Conservation (phyloP, 1,284 basidiomycete species). For the Vanrija sp. region DNA sequence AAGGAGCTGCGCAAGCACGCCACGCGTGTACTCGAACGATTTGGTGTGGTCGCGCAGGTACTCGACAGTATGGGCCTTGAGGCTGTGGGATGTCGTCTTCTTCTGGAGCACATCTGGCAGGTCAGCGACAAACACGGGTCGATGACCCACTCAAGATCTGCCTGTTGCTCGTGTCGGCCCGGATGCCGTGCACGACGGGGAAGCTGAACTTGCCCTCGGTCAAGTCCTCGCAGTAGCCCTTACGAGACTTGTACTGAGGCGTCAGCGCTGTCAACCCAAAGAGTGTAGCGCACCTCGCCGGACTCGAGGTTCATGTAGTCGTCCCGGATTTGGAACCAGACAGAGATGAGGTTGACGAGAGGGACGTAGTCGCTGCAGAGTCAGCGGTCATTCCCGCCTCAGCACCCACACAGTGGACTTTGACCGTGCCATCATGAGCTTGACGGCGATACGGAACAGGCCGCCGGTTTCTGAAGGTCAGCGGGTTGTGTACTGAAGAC, state of each 20-base stretch:
- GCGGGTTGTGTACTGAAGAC: no score
- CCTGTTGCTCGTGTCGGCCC: slow-evolving; percentile 66
- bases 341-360: slow-evolving; percentile 87
- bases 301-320: slow-evolving; percentile 96
- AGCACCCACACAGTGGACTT: slow-evolving; percentile 59
- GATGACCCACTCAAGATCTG: slow-evolving; percentile 70
- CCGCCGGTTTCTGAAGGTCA: slow-evolving; percentile 79
- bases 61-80: slow-evolving; percentile 73
- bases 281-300: slow-evolving; percentile 62
- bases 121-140: not conserved
- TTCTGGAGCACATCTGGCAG: slow-evolving; percentile 83
- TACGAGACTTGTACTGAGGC: slow-evolving; percentile 75
- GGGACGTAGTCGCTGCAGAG: slow-evolving; percentile 75
- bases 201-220: slow-evolving; percentile 97
- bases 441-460: slow-evolving; percentile 85
- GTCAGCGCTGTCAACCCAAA: not conserved
- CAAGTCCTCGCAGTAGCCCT: slow-evolving; percentile 91
- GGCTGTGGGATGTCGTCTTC: slow-evolving; percentile 69
- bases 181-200: slow-evolving; percentile 83
- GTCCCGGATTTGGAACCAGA: slow-evolving; percentile 94
- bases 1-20: slow-evolving; percentile 57
- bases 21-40: slow-evolving; percentile 70
- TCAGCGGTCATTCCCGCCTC: not conserved
- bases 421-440: slow-evolving; percentile 84
- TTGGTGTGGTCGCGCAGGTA: slow-evolving; percentile 68